Evolutionary conservation across 176 grass and related monocot species (phyloP).

Genomic region (Lolium perenne): DNA sequence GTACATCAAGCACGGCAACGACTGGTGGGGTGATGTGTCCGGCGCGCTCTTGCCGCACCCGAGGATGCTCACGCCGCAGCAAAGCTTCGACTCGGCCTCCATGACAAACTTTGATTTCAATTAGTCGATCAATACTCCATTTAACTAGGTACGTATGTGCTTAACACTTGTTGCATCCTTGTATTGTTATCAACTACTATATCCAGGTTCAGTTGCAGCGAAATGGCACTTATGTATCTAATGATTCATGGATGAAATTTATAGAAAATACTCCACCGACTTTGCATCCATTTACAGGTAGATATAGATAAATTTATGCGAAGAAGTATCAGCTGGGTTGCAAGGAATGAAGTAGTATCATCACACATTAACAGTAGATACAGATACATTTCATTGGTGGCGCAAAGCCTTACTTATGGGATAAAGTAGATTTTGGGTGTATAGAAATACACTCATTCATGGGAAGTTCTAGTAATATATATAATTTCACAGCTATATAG

Average conservation of each 20-base stretch:
- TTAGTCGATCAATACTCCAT: neutral
- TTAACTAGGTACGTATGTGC: neutral
- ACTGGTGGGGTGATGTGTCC: constrained; percentile 28
- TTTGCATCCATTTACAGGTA: neutral
- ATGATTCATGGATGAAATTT: neutral
- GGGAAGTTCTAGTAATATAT: constrained; percentile 23
- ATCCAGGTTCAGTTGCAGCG: neutral
- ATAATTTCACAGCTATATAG: constrained; percentile 28
- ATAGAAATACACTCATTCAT: neutral
- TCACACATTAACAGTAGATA: constrained; percentile 1
- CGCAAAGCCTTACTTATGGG: constrained; percentile 22
- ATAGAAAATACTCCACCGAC: neutral
- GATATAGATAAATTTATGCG: neutral
- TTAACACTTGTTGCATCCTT: neutral
- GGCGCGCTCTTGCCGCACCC: constrained; percentile 8
- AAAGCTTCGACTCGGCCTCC: constrained; percentile 20
- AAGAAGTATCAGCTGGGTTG: constrained; percentile 6
- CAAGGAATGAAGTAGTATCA: neutral
- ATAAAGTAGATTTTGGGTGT: constrained; percentile 27
- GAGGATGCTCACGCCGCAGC: constrained; percentile 16
- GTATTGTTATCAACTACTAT: neutral
- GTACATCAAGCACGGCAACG: constrained; percentile 4
- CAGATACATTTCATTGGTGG: constrained; percentile 22
- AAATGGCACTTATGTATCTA: neutral
- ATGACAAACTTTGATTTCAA: neutral